These are phyloP conservation scores for Globisporangium ultimum DNA, from an alignment of 352 stramenopile species.

Conservation along the genomic window DNA sequence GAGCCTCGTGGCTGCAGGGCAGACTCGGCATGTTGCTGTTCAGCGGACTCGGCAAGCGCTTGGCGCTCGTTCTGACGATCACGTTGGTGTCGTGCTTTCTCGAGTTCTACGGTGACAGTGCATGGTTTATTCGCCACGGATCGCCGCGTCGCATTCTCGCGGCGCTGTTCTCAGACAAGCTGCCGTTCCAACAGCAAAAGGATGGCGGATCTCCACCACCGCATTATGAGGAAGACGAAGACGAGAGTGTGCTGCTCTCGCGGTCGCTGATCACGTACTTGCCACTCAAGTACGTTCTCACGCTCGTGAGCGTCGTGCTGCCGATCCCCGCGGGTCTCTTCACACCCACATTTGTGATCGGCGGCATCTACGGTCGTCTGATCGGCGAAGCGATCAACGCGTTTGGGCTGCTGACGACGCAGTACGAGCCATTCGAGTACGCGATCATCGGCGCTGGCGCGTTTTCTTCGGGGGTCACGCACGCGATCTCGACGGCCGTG, in stretches of 20 bases:
- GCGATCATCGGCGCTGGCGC: conserved; percentile 90
- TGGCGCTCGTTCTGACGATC: conserved; percentile 53
- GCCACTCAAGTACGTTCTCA: conserved; percentile 76
- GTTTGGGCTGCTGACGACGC: conserved; percentile 51
- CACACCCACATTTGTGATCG: conserved; percentile 83
- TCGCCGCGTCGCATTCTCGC: conserved; percentile 61
- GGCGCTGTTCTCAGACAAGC: conserved; percentile 63
- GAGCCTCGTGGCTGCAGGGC: conserved; percentile 6
- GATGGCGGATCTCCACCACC: not conserved
- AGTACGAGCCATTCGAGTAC: conserved; percentile 90
- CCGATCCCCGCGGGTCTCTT: conserved; percentile 77
- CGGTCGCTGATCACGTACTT: conserved; percentile 75
- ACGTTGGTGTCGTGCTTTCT: conserved; percentile 65
- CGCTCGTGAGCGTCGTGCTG: conserved; percentile 70
- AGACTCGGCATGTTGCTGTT: conserved; percentile 19
- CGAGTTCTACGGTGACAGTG: conserved; percentile 77
- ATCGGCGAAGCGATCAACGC: conserved; percentile 71
- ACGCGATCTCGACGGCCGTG: conserved; percentile 90
- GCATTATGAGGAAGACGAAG: conserved; percentile 12
- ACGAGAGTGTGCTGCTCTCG: conserved; percentile 58
- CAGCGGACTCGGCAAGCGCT: conserved; percentile 54
- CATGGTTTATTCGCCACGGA: conserved; percentile 77
- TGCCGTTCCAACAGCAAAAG: conserved; percentile 30
- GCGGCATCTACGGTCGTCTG: conserved; percentile 79
- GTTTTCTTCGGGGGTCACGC: conserved; percentile 90